These are phyloP conservation scores for Hypericum perforatum DNA, from an alignment of 345 rosid species.

Conservation along the genomic window DNA sequence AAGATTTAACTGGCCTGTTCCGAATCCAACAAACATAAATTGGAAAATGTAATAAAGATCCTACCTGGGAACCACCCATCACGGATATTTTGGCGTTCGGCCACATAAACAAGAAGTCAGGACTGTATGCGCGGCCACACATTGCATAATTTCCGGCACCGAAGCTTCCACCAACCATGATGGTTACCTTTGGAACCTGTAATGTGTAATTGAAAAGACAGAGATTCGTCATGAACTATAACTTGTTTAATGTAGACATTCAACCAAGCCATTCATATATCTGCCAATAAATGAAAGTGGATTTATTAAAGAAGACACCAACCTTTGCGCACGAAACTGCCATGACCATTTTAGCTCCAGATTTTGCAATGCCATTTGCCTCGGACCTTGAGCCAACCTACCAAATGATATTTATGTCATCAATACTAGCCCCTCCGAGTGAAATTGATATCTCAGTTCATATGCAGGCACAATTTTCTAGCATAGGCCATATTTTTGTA, in stretches of 20 bases:
- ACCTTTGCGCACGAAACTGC: slow-evolving; percentile 98
- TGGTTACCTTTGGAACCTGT: slow-evolving; percentile 83
- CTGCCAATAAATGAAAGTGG: too few species aligned
- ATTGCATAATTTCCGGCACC: slow-evolving; percentile 98
- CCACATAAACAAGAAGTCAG: slow-evolving; percentile 88
- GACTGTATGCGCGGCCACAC: slow-evolving; percentile 96
- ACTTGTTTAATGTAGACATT: too few species aligned
- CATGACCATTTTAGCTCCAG: slow-evolving; percentile 99
- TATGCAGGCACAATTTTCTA: too few species aligned
- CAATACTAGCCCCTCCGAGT: too few species aligned
- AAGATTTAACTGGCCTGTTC: background rate
- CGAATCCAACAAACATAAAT: background rate
- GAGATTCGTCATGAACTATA: too few species aligned
- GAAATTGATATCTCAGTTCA: too few species aligned
- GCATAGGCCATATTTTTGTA: too few species aligned
- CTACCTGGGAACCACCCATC: slow-evolving; percentile 97
- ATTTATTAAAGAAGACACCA: slow-evolving; percentile 1
- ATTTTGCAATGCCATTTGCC: slow-evolving; percentile 93
- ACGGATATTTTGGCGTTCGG: slow-evolving; percentile 91
- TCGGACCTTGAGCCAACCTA: slow-evolving; percentile 97
- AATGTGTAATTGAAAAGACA: too few species aligned
- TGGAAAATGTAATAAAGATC: slow-evolving; percentile 2
- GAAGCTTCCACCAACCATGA: slow-evolving; percentile 85
- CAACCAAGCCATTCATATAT: too few species aligned
- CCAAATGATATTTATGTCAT: slow-evolving; percentile 2